Conservation (phyloP, 2,329 filamentous ascomycete species). For the Claviceps fusiformis region DNA sequence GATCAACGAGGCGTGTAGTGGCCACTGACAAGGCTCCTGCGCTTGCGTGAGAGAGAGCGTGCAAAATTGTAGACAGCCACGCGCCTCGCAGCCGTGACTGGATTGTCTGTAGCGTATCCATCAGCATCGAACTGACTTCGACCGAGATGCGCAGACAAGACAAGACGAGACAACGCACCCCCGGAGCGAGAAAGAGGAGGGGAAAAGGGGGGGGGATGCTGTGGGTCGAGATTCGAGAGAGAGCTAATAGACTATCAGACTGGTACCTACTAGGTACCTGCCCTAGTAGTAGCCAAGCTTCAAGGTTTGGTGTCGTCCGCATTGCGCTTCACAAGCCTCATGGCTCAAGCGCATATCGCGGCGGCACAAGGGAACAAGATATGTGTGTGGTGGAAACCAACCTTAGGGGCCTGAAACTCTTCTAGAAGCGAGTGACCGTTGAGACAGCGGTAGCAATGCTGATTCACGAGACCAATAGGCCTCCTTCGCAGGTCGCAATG, state of each 20-base stretch:
- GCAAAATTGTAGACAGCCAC: constrained; percentile 2
- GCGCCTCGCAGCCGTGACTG: constrained; percentile 5
- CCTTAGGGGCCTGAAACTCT: constrained; percentile 15
- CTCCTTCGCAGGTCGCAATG: neutral
- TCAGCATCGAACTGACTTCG: constrained; percentile 1
- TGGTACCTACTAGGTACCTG: neutral
- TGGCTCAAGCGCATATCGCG: constrained; percentile 9
- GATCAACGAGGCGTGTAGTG: constrained; percentile 2
- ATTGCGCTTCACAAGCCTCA: constrained; percentile 6
- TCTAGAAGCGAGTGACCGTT: constrained; percentile 18
- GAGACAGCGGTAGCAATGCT: constrained; percentile 6
- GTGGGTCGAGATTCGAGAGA: neutral
- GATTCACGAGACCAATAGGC: neutral
- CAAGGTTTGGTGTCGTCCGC: neutral
- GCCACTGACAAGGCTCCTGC: constrained; percentile 4
- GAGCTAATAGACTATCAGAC: neutral
- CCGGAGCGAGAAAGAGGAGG: neutral
- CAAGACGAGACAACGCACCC: neutral
- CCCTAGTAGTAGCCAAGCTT: neutral
- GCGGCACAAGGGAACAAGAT: constrained; percentile 17
- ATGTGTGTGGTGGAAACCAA: constrained; percentile 6
- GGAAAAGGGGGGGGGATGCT: too few relatives aligned
- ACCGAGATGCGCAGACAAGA: constrained; percentile 5
- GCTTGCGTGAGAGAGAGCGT: neutral
- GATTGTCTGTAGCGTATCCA: constrained; percentile 1